Conservation (phyloP, 495 filamentous ascomycete genomes). For the Cercophora newfieldiana region DNA sequence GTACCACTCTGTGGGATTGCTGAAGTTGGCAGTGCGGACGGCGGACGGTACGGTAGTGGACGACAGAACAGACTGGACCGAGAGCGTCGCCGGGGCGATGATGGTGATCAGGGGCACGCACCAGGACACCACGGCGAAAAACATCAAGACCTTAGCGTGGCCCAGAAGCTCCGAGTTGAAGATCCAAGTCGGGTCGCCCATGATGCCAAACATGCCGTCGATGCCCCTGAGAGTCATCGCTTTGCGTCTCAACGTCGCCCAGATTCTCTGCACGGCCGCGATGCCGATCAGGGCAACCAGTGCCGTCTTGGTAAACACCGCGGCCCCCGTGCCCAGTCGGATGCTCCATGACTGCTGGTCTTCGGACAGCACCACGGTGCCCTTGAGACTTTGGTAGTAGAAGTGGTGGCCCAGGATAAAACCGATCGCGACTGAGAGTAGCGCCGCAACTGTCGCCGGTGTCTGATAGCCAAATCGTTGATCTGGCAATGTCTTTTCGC, state of each 20-base stretch:
- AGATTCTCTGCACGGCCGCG: slow-evolving; percentile 18
- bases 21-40: slow-evolving; percentile 19
- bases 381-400: slow-evolving; percentile 17
- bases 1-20: slow-evolving; percentile 12
- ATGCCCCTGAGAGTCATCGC: slow-evolving; percentile 21
- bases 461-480: background rate
- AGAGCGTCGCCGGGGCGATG: slow-evolving; percentile 16
- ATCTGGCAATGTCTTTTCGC: background rate
- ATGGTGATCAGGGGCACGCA: slow-evolving; percentile 18
- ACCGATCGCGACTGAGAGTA: background rate
- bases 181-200: slow-evolving; percentile 20
- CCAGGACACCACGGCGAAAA: slow-evolving; percentile 20
- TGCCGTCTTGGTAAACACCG: slow-evolving; percentile 16
- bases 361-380: slow-evolving; percentile 15
- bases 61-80: slow-evolving; percentile 9
- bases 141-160: slow-evolving; percentile 11
- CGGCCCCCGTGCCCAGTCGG: slow-evolving; percentile 16
- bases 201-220: slow-evolving; percentile 22
- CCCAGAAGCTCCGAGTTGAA: slow-evolving; percentile 14
- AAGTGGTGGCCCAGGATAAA: slow-evolving; percentile 16
- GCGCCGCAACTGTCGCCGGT: background rate
- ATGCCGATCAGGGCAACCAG: slow-evolving; percentile 19
- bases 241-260: slow-evolving; percentile 19
- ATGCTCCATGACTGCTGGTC: slow-evolving; percentile 19
- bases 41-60: background rate